Base-by-base conservation (phyloP, 2,329 filamentous ascomycete genomes). In the Alternaria arborescens region DNA sequence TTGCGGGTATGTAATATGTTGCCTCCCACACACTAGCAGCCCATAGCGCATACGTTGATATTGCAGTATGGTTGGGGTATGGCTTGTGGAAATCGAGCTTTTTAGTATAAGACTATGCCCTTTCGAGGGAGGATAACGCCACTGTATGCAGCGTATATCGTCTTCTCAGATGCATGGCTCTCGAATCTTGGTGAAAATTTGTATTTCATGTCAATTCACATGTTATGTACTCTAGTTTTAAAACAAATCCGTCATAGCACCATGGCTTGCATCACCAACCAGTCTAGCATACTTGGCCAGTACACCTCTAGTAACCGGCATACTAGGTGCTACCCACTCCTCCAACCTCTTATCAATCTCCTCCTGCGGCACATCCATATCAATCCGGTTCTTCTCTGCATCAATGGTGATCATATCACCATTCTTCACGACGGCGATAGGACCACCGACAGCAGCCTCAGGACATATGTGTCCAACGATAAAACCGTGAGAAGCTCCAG, bases 391-490 rank as follows among this genome's bases (percentile, higher is more conserved):
- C 36, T 81, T 87, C 69, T 92, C 88, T 0, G 94, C 93, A 75
- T 95, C 91, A 72, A 98, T 97, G 4, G 91, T 93, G 52, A 98
- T 88, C 26, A 87, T 79, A 78, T 98, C 94, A 2, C 92, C 94
- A 71, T 96, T 86, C 69, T 82, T 77, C 3, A 97, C 92, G 6
- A 97, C 82, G 0, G 91, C 94, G 73, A 98, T 93, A 0, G 94
- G 94, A 0, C 94, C 94, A 16, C 94, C 94, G 1, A 90, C 89
- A 1, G 91, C 92, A 0, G 94, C 94, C 79, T 98, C 94, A 3
- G 94, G 94, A 3, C 91, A 91, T 14, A 97, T 92, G 73, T 97
- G 94, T 1, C 94, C 94, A 16, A 98, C 92, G 72, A 97, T 95
- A 78, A 97, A 97, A 0, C 93, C 93, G 77, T 97, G 94, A 55